phyloP scores from a whole-genome alignment of 2,329 filamentous ascomycete species.

The Venturia nashicola region DNA sequence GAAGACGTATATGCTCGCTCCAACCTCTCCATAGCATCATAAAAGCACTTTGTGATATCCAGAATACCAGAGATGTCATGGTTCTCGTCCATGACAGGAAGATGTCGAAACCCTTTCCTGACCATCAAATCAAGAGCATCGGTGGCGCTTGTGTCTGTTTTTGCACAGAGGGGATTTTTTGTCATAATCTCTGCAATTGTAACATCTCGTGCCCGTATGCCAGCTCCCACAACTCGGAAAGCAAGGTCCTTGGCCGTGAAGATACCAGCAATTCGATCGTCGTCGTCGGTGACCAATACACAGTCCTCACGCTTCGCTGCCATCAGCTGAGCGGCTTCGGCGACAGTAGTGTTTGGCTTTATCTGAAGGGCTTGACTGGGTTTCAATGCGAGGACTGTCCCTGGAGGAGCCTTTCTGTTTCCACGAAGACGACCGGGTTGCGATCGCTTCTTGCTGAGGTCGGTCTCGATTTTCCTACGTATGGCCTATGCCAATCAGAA shows the following conservation, averaged over 20 bases:
- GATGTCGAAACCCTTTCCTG: slow-evolving; percentile 89
- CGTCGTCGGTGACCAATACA: slow-evolving; percentile 92
- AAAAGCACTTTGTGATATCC: slow-evolving; percentile 99
- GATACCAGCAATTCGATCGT: slow-evolving; percentile 95
- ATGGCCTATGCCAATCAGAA: slow-evolving; percentile 55
- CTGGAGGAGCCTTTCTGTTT: slow-evolving; percentile 85
- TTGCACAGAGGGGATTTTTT: slow-evolving; percentile 94
- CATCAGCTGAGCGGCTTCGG: slow-evolving; percentile 97
- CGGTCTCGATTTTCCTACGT: slow-evolving; percentile 89
- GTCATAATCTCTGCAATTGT: slow-evolving; percentile 99
- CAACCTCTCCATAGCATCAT: slow-evolving; percentile 99
- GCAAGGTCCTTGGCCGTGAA: slow-evolving; percentile 98
- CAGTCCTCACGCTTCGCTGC: slow-evolving; percentile 97
- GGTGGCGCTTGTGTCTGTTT: slow-evolving; percentile 95
- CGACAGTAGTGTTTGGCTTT: slow-evolving; percentile 85
- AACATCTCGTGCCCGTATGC: slow-evolving; percentile 76
- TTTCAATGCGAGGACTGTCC: slow-evolving; percentile 88
- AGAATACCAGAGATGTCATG: slow-evolving; percentile 97
- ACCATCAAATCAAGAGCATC: slow-evolving; percentile 98
- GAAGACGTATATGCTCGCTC: slow-evolving; percentile 96
- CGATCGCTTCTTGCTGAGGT: slow-evolving; percentile 95
- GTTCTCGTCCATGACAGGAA: slow-evolving; percentile 99
- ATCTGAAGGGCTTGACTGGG: slow-evolving; percentile 95
- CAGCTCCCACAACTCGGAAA: slow-evolving; percentile 87
- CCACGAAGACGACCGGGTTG: slow-evolving; percentile 65